phyloP scores from a whole-genome alignment of 225 moss, liverwort and hornwort genomes.

The Climacium dendroides region DNA sequence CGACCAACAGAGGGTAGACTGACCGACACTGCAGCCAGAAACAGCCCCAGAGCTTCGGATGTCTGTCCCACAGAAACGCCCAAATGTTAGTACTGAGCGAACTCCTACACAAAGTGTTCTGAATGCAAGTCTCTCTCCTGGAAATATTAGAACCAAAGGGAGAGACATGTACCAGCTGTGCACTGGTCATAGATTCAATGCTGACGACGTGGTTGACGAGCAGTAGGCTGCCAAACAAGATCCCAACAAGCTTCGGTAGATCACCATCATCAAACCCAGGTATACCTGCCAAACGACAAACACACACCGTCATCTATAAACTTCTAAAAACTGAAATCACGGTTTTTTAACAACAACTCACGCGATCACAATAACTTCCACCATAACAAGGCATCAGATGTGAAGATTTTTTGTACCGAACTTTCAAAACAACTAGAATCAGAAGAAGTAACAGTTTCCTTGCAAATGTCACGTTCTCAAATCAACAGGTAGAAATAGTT shows the following conservation, averaged over 20 bases:
- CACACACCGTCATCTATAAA: neutral
- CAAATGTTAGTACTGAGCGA: neutral
- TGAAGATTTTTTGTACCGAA: neutral
- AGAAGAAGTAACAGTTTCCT: neutral
- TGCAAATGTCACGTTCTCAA: neutral
- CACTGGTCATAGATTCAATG: constrained; percentile 49
- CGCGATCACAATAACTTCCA: neutral
- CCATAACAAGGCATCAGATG: neutral
- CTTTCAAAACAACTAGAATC: neutral
- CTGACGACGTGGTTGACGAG: constrained; percentile 66
- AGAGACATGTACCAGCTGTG: constrained; percentile 49
- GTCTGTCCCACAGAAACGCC: constrained; percentile 10
- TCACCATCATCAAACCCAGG: constrained; percentile 84
- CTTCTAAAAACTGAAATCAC: neutral
- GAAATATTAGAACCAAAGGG: neutral
- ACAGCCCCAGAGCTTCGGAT: constrained; percentile 40
- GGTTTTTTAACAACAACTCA: neutral
- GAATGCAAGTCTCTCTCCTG: neutral
- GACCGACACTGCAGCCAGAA: constrained; percentile 31
- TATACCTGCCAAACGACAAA: constrained; percentile 46
- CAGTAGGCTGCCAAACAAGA: constrained; percentile 62
- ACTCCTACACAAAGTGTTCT: neutral
- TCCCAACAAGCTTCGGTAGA: constrained; percentile 59
- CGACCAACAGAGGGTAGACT: constrained; percentile 41
- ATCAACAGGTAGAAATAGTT: neutral